Evolutionary conservation across 495 filamentous ascomycete species (phyloP).

Genomic region (Xylaria nigripes): DNA sequence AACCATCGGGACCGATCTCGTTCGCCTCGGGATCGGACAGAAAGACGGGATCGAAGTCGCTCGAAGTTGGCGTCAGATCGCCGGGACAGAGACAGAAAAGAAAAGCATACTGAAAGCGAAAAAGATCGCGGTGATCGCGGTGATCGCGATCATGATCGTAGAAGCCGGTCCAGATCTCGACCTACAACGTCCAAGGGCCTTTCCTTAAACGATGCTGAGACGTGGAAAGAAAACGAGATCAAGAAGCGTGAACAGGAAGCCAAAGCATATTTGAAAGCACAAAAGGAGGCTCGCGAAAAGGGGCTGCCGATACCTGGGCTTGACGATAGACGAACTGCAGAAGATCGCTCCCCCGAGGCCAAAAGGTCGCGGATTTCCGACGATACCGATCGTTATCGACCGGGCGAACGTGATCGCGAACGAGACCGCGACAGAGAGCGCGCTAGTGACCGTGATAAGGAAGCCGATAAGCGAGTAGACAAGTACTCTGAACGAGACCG

Average conservation of each 20-base stretch:
- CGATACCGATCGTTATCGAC: conserved; percentile 38
- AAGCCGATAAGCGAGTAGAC: conserved; percentile 7
- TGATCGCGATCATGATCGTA: conserved; percentile 21
- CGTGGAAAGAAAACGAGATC: conserved; percentile 46
- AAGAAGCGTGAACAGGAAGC: conserved; percentile 51
- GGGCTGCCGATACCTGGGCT: conserved; percentile 41
- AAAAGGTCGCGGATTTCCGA: conserved; percentile 36
- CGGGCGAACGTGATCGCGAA: conserved; percentile 25
- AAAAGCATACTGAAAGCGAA: conserved; percentile 16
- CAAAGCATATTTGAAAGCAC: conserved; percentile 47
- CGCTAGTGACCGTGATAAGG: conserved; percentile 20
- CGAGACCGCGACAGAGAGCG: conserved; percentile 19
- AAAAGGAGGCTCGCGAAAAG: conserved; percentile 44
- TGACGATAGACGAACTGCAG: conserved; percentile 34
- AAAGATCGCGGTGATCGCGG: conserved; percentile 8
- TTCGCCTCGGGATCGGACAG: conserved; percentile 26
- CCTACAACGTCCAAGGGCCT: conserved; percentile 20
- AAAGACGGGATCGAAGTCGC: conserved; percentile 29
- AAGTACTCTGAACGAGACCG: conserved; percentile 31
- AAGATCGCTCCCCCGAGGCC: conserved; percentile 38
- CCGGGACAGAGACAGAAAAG: conserved; percentile 16
- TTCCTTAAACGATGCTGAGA: conserved; percentile 26
- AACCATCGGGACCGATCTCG: conserved; percentile 26
- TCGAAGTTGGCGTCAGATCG: conserved; percentile 23
- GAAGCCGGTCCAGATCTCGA: conserved; percentile 33